Evolutionary conservation across 306 rosid genomes (phyloP), one percentile per base, ranked within the genome.

Genomic region (Hylodesmum podocarpum): DNA sequence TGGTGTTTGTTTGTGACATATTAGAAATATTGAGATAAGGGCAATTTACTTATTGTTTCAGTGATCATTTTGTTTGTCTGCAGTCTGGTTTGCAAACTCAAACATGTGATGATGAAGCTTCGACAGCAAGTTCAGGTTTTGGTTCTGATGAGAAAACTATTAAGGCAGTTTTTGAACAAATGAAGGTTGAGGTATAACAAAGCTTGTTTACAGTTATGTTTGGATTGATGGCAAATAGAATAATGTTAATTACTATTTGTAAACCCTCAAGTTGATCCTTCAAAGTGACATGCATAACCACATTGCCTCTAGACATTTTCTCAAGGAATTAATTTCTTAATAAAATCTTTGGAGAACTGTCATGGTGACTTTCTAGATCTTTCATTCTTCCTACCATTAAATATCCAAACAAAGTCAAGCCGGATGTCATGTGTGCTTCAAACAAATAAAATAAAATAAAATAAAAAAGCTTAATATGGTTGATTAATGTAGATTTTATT

Each of bases 121-220:
- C 95, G 3, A 84, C 84, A 0, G 51, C 87, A 19, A 88, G 91
- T 76, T 91, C 94, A 41, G 68, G 89, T 25, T 87, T 87, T 29
- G 90, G 83, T 76, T 88, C 85, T 40, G 92, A 89, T 84, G 96
- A 78, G 83, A 90, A 83, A 78, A 84, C 86, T 43, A 61, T 88
- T 69, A 86, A 82, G 69, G 91, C 90, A 36, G 93, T 86, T 86
- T 83, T 82, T 78, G 97, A 86, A 70, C 88, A 85, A 58, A 86
- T 85, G 85, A 87, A 82, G 84, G 91, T 90, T 90, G 50, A 57
- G 86, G 54, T 76, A 24, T 66, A 46, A n/a, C 12, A 39, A 13
- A 66, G 34, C 14, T 22, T 66, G 51, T 22, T 21, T n/a, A 8
- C 24, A 6, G 18, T 15, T 22, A 65, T 65, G 53, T 40, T 11